These are phyloP conservation scores for Kazachstania viticola DNA, from an alignment of 805 yeast genomes.

Conservation along the genomic window DNA sequence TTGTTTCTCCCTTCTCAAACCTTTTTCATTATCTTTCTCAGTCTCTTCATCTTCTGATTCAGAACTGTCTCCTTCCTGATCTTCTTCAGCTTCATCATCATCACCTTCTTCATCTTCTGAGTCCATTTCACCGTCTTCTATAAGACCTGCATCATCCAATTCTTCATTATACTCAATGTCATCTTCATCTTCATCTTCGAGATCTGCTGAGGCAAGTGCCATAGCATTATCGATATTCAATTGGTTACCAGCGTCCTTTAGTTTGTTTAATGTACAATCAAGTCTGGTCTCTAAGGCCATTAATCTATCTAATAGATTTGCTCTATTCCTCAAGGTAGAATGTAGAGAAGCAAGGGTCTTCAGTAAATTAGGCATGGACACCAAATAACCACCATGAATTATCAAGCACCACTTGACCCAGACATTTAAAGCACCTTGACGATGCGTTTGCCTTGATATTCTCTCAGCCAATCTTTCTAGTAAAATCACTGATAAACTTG, in stretches of 20 bases:
- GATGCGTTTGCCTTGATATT: conserved; percentile 45
- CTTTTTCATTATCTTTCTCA: conserved; percentile 24
- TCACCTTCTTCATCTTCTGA: conserved; percentile 33
- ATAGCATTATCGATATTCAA: conserved; percentile 29
- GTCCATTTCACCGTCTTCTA: conserved; percentile 8
- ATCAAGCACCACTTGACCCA: conserved; percentile 89
- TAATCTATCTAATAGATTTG: conserved; percentile 58
- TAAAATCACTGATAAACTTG: conserved; percentile 42
- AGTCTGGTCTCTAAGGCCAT: conserved; percentile 75
- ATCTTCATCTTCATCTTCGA: conserved; percentile 28
- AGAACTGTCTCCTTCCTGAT: conserved; percentile 14
- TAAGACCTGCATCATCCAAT: conserved; percentile 33
- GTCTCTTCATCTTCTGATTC: conserved; percentile 10
- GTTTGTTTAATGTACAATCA: conserved; percentile 56
- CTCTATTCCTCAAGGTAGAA: conserved; percentile 51
- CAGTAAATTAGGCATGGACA: conserved; percentile 35
- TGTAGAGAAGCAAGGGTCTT: conserved; percentile 52
- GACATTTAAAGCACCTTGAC: conserved; percentile 39
- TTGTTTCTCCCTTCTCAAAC: conserved; percentile 7
- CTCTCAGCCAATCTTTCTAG: conserved; percentile 50
- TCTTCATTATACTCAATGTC: conserved; percentile 69
- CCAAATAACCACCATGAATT: conserved; percentile 63
- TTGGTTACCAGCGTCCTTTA: conserved; percentile 29
- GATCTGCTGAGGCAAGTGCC: conserved; percentile 11
- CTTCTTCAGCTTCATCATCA: conserved; percentile 27